A percentile compares a stretch with the other conserved stretches of the same genome.
Evolutionary conservation across 768 basidiomycete genomes (phyloP).

Genomic region (Russula foetens): DNA sequence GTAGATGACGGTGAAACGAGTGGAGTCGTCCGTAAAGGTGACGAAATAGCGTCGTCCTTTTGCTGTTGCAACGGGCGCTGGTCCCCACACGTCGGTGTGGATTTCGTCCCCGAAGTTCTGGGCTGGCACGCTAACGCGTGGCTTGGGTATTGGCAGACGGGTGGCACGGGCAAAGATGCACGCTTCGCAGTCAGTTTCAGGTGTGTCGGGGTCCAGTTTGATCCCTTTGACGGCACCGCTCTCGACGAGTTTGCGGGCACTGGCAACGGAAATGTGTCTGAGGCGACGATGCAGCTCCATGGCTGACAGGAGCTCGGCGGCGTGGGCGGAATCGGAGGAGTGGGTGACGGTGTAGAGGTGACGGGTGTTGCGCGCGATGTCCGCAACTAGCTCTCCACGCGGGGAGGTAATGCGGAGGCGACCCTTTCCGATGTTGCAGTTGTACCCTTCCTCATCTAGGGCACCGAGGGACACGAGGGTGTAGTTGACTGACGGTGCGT

Average conservation of each 20-base stretch:
- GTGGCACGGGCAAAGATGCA: not conserved
- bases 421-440: not conserved
- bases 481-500: not conserved
- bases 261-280: conserved; percentile 29
- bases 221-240: not conserved
- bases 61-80: not conserved
- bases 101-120: not conserved
- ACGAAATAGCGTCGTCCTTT: not conserved
- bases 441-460: not conserved
- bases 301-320: not conserved
- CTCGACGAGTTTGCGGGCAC: conserved; percentile 21
- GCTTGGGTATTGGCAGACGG: not conserved
- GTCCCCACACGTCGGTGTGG: not conserved
- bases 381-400: no score
- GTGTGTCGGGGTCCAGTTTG: not conserved
- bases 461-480: not conserved
- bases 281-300: conserved; percentile 26
- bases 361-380: not conserved
- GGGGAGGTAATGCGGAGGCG: no score
- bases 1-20: not conserved
- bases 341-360: no score
- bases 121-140: not conserved
- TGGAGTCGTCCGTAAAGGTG: not conserved
- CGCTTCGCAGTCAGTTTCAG: conserved; percentile 30
- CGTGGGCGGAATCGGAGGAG: not conserved